Conservation (phyloP, 116 monocot genomes). For the Zostera marina region DNA sequence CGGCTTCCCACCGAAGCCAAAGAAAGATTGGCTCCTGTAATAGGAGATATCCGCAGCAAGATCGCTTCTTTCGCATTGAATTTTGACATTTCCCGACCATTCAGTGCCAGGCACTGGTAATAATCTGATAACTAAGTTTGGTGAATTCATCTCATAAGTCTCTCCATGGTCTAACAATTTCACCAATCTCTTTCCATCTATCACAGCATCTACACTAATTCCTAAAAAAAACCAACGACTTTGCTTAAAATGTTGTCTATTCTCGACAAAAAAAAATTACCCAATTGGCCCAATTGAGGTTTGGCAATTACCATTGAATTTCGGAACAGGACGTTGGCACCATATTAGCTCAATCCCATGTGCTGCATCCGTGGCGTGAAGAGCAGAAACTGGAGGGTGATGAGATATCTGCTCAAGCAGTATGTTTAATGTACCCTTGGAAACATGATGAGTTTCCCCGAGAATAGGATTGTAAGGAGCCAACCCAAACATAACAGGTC, state of each 20-base stretch:
- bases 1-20: slow-evolving; percentile 60
- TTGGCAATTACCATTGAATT: slow-evolving; percentile 40
- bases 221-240: slow-evolving; percentile 16
- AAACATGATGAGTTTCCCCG: slow-evolving; percentile 96
- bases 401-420: slow-evolving; percentile 92
- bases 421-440: slow-evolving; percentile 62
- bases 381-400: slow-evolving; percentile 73
- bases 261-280: too few relatives aligned
- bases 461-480: slow-evolving; percentile 89
- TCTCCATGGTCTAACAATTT: slow-evolving; percentile 38
- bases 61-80: slow-evolving; percentile 47
- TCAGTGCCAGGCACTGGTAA: slow-evolving; percentile 46
- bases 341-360: slow-evolving; percentile 54
- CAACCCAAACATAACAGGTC: slow-evolving; percentile 58
- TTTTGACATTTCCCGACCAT: slow-evolving; percentile 50
- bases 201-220: slow-evolving; percentile 37
- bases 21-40: slow-evolving; percentile 34
- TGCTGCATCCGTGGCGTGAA: slow-evolving; percentile 58
- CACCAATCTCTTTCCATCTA: slow-evolving; percentile 49
- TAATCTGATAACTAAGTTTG: slow-evolving; percentile 47
- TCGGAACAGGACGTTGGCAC: slow-evolving; percentile 63
- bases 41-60: slow-evolving; percentile 41
- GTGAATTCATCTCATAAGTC: slow-evolving; percentile 61
- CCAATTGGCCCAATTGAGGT: too few relatives aligned
- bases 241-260: neutral